These are phyloP conservation scores for Cornus florida DNA, from an alignment of 148 eudicot genomes.

Conservation along the genomic window DNA sequence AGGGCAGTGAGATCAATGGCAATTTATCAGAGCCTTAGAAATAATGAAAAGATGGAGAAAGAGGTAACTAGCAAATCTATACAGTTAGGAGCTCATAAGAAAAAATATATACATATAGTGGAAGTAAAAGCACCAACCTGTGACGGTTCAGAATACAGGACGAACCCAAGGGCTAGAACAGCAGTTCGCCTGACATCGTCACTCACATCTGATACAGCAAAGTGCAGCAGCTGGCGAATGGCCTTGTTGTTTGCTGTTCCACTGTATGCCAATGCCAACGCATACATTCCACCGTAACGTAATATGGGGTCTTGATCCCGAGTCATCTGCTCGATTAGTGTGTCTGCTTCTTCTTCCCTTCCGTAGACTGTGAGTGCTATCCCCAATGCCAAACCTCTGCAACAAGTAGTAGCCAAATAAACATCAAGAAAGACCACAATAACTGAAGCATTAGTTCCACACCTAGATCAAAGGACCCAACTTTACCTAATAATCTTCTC, in stretches of 20 bases:
- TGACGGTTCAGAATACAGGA: constrained; percentile 89
- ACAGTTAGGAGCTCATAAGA: background rate
- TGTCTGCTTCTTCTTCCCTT: constrained; percentile 98
- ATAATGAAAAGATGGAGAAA: no score
- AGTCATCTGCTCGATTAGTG: constrained; percentile 95
- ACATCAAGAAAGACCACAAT: constrained; percentile 9
- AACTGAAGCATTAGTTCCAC: background rate
- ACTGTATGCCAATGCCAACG: constrained; percentile 92
- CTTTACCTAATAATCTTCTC: constrained; percentile 94
- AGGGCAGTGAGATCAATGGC: constrained; percentile 7
- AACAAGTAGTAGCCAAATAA: constrained; percentile 11
- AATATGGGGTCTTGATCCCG: constrained; percentile 96
- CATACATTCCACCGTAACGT: constrained; percentile 99
- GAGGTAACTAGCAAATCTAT: background rate
- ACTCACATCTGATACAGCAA: constrained; percentile 97
- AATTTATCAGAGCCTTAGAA: background rate
- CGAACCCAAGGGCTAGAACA: constrained; percentile 96
- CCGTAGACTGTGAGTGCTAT: constrained; percentile 96
- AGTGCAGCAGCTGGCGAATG: constrained; percentile 94
- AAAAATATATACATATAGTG: background rate
- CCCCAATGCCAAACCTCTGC: constrained; percentile 91
- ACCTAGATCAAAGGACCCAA: constrained; percentile 9
- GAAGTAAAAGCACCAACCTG: constrained; percentile 60
- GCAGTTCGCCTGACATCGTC: constrained; percentile 98
- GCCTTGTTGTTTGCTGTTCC: constrained; percentile 98